A percentile compares a stretch with the other conserved stretches of the same genome.
Conservation (phyloP, 331 rosid genomes). For the Spiraea crenata region DNA sequence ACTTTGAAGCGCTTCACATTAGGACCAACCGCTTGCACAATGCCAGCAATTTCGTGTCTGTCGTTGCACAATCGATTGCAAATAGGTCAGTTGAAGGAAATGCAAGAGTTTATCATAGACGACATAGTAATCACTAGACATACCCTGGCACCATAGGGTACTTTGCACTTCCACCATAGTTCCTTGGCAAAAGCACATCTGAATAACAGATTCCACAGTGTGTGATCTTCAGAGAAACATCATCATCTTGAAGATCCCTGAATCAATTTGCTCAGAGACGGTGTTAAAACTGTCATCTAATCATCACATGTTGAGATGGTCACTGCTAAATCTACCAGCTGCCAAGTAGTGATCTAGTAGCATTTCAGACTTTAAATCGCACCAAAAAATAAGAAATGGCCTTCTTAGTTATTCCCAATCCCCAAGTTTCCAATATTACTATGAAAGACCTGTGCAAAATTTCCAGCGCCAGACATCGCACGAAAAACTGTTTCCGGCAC, state of each 20-base stretch:
- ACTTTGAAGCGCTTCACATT: constrained; percentile 46
- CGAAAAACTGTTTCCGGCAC: too few species aligned
- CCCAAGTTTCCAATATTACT: too few species aligned
- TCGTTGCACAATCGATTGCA: background rate
- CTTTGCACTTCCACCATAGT: constrained; percentile 38
- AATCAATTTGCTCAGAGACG: too few species aligned
- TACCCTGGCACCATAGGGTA: constrained; percentile 79
- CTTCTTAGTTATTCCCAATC: too few species aligned
- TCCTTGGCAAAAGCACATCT: constrained; percentile 51
- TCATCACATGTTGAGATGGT: too few species aligned
- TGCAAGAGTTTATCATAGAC: constrained; percentile 7
- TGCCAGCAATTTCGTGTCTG: constrained; percentile 76
- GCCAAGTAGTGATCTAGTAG: too few species aligned
- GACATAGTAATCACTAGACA: background rate
- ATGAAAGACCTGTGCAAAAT: too few species aligned
- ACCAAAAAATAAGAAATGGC: too few species aligned
- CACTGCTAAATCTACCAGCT: too few species aligned
- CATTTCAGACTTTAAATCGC: too few species aligned
- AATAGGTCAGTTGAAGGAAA: constrained; percentile 14
- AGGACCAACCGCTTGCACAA: constrained; percentile 58
- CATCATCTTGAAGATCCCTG: constrained; percentile 53
- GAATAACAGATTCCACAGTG: constrained; percentile 75
- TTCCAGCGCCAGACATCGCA: too few species aligned
- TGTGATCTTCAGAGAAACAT: constrained; percentile 58
- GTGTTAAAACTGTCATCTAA: too few species aligned